Conservation (phyloP, 441 rosid species). For the Mallotus repandus region DNA sequence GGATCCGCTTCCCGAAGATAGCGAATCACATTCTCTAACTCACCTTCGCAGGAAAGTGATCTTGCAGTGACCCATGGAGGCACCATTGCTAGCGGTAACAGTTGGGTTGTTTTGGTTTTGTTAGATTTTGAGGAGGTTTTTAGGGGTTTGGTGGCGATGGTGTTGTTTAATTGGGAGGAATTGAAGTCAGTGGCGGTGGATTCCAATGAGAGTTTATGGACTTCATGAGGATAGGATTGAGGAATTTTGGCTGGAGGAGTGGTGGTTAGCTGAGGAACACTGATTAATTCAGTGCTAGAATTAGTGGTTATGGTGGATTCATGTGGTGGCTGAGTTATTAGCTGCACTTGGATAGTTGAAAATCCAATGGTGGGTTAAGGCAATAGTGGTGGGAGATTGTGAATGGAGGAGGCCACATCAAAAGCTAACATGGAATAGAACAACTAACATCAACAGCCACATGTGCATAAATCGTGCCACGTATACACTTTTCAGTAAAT, state of each 20-base stretch:
- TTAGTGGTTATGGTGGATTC: conserved; percentile 30
- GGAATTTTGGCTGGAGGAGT: conserved; percentile 83
- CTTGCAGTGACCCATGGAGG: conserved; percentile 52
- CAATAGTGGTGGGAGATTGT: no score
- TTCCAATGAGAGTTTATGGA: conserved; percentile 71
- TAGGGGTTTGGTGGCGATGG: conserved; percentile 17
- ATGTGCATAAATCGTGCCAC: no score
- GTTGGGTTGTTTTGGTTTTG: conserved; percentile 35
- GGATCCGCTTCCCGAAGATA: conserved; percentile 81
- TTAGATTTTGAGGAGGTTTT: conserved; percentile 26
- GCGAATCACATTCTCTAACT: conserved; percentile 66
- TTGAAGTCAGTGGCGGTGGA: conserved; percentile 19
- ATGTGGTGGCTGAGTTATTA: conserved; percentile 3
- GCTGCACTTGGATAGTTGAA: conserved; percentile 10
- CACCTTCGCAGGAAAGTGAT: conserved; percentile 81
- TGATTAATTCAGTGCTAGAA: conserved; percentile 30
- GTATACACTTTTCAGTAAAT: no score
- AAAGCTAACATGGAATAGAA: no score
- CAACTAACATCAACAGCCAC: no score
- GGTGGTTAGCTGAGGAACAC: conserved; percentile 30
- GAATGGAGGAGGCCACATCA: no score
- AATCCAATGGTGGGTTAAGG: no score
- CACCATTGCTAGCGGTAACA: conserved; percentile 33
- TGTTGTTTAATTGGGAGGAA: conserved; percentile 7
- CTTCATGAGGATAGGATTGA: conserved; percentile 84